These are phyloP conservation scores for Metschnikowia baotianmanensis DNA, from an alignment of 805 yeast species.

Conservation along the genomic window DNA sequence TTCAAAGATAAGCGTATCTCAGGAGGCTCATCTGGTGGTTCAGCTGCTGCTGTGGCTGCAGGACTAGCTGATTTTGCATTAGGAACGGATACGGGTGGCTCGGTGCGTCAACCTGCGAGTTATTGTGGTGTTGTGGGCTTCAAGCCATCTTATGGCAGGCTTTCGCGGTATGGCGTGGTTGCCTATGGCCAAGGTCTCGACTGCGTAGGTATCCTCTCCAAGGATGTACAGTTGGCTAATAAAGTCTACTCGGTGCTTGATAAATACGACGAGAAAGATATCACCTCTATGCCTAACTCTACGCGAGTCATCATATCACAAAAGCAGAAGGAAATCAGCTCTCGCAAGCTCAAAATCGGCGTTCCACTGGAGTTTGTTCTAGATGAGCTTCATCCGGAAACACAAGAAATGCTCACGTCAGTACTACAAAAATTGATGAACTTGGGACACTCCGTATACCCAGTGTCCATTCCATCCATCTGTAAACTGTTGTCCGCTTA, in stretches of 20 bases:
- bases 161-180: conserved; percentile 89
- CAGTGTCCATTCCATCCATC: conserved; percentile 71
- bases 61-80: conserved; percentile 68
- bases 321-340: background rate
- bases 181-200: conserved; percentile 94
- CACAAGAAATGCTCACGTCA: conserved; percentile 46
- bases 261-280: conserved; percentile 68
- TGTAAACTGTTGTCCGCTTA: conserved; percentile 71
- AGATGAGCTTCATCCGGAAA: conserved; percentile 48
- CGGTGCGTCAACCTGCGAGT: conserved; percentile 88
- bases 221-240: conserved; percentile 41
- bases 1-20: conserved; percentile 30
- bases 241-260: conserved; percentile 58
- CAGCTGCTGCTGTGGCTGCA: conserved; percentile 88
- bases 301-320: conserved; percentile 30
- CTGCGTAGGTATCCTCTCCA: conserved; percentile 82
- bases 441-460: conserved; percentile 51
- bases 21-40: conserved; percentile 97
- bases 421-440: conserved; percentile 44
- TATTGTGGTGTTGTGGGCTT: conserved; percentile 82
- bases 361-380: conserved; percentile 67
- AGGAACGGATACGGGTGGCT: conserved; percentile 98
- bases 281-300: conserved; percentile 54
- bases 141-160: conserved; percentile 90
- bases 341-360: conserved; percentile 54